Evolutionary conservation across 2,329 filamentous ascomycete genomes (phyloP), one percentile per base, ranked within the genome.

Genomic region (Fusarium nurragi): DNA sequence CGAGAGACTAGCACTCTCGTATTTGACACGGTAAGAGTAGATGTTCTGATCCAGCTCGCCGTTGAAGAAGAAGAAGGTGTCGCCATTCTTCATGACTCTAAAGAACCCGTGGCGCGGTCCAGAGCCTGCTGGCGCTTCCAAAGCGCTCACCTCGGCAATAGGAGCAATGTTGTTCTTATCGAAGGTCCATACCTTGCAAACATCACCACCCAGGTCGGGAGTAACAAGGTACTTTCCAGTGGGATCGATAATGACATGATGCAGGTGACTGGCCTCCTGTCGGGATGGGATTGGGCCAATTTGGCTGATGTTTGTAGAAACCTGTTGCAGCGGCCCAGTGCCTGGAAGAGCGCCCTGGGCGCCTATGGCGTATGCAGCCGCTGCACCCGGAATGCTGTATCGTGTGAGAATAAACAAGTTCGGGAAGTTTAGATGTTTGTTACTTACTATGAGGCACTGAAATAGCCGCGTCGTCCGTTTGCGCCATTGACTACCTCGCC

Each of bases 1-100:
- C 0, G 51, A 26, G 5, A 71, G 34, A 0, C 69, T 53, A 0
- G 41, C 46, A 5, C 41, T 39, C 0, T 18, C 65, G 9, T 71
- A 71, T 23, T 55, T 59, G 11, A 71, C 69, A 2, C 60, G 53
- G 7, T 71, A 71, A 6, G 69, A 70, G 43, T 71, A 67, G 1
- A 71, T 60, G 47, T 71, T 71, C 23, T 71, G 69, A 16, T 56
- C 50, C 12, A 71, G 54, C 25, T 71, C 69, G 2, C 69, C 69
- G 0, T 71, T 64, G 18, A 71, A 71, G 21, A 69, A 69, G 26
- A 71, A 71, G 19, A 67, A 71, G 0, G 67, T 71, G 7, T 70
- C 55, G 2, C 69, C 67, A 5, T 54, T 69, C 3, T 46, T 30
- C 39, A 59, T 69, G n/a, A 68, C 30, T 9, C 58, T 55, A 40